Evolutionary conservation across 73 alveolate species (phyloP).

Genomic region (Paramecium sexaurelia): DNA sequence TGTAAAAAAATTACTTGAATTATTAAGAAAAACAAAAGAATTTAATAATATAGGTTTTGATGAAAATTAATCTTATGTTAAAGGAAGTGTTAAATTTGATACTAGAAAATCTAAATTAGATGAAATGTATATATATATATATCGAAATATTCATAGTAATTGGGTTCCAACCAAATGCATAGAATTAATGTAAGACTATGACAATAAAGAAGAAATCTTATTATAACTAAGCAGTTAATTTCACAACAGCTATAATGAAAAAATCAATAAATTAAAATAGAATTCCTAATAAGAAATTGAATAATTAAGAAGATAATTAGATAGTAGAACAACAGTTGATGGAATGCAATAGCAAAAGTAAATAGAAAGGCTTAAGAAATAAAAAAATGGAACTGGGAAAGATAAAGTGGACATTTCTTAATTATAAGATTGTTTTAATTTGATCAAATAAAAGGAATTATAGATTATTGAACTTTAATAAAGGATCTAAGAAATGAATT

Average conservation of each 20-base stretch:
- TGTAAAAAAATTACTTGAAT: conserved; percentile 38
- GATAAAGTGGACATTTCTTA: conserved; percentile 3
- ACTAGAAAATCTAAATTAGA: not conserved
- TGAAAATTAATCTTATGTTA: conserved; percentile 26
- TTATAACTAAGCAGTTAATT: not conserved
- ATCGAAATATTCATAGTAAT: not conserved
- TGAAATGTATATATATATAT: not conserved
- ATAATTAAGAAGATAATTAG: conserved; percentile 3
- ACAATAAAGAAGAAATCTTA: conserved; percentile 19
- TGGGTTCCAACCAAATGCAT: conserved; percentile 32
- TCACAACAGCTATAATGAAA: not conserved
- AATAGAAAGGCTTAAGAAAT: conserved; percentile 19
- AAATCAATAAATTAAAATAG: not conserved
- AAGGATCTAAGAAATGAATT: not conserved
- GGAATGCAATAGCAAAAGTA: not conserved
- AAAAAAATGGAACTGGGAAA: not conserved
- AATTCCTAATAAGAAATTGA: not conserved
- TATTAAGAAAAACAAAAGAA: conserved; percentile 35
- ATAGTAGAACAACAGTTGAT: conserved; percentile 3
- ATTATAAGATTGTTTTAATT: conserved; percentile 31
- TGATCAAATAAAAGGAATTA: not conserved
- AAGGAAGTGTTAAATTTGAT: conserved; percentile 7
- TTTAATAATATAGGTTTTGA: conserved; percentile 20
- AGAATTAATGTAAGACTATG: conserved; percentile 1
- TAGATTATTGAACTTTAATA: not conserved